A percentile compares a stretch with the other conserved stretches of the same genome.
Conservation (phyloP, 805 yeast genomes). For the Candida qinlingensis region DNA sequence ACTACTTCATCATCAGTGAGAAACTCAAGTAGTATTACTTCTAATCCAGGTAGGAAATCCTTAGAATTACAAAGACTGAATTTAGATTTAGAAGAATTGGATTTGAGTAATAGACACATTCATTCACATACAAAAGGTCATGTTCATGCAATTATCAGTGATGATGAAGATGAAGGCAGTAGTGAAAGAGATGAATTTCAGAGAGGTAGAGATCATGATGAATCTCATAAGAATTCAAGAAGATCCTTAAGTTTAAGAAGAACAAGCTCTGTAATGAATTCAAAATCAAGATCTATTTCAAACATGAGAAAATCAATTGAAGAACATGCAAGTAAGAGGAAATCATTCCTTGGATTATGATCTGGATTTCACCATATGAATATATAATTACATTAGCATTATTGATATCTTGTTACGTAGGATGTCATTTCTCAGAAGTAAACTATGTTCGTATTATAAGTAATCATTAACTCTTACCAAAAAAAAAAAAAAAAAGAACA, state of each 20-base stretch:
- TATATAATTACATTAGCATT: neutral
- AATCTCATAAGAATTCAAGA: constrained; percentile 5
- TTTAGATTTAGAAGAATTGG: constrained; percentile 18
- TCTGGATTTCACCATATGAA: neutral
- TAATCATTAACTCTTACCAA: neutral
- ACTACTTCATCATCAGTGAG: neutral
- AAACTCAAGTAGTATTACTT: neutral
- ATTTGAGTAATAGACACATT: constrained; percentile 8
- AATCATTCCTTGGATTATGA: constrained; percentile 18
- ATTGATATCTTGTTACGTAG: too few relatives aligned
- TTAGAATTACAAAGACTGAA: constrained; percentile 15
- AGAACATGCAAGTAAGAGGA: constrained; percentile 8
- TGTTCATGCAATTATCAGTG: neutral
- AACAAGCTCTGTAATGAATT: constrained; percentile 7
- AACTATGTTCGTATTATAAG: neutral
- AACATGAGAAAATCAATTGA: constrained; percentile 4
- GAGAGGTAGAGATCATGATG: neutral
- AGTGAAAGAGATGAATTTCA: neutral
- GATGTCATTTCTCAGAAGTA: neutral
- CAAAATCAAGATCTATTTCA: constrained; percentile 13
- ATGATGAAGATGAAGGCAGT: neutral
- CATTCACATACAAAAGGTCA: neutral
- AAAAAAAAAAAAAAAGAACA: neutral
- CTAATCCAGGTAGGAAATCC: constrained; percentile 3
- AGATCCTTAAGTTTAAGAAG: constrained; percentile 17